phyloP scores from a whole-genome alignment of 2,329 filamentous ascomycete species.

The Diaporthe nobilis region DNA sequence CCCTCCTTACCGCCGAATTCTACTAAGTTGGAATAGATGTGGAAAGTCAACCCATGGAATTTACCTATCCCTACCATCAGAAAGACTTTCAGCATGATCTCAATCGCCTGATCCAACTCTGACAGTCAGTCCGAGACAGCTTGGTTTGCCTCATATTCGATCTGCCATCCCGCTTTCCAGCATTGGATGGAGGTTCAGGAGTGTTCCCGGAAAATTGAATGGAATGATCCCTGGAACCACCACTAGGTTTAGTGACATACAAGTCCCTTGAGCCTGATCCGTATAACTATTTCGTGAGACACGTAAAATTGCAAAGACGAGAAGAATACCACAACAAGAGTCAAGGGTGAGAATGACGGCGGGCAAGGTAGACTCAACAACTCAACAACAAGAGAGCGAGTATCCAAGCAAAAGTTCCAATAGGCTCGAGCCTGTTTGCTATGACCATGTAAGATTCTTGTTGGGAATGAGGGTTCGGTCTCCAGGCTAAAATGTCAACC shows the following conservation, averaged over 20 bases:
- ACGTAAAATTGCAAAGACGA: background rate
- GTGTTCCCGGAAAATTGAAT: no score
- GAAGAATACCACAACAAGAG: background rate
- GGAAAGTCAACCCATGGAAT: background rate
- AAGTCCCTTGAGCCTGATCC: background rate
- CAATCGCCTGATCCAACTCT: background rate
- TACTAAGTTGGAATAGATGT: background rate
- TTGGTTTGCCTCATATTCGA: background rate
- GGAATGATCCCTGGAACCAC: background rate
- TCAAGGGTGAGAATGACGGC: background rate
- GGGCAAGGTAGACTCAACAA: background rate
- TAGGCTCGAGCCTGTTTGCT: no score
- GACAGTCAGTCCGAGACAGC: background rate
- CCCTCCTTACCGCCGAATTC: background rate
- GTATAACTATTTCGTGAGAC: no score
- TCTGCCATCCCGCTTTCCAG: background rate
- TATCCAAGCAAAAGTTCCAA: background rate
- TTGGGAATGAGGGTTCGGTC: no score
- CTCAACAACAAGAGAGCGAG: background rate
- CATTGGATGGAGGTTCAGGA: background rate
- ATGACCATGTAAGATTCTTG: no score
- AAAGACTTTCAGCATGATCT: background rate
- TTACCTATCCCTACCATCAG: background rate
- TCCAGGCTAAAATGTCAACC: background rate
- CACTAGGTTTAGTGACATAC: background rate